Conservation (phyloP, 2,329 filamentous ascomycete genomes). For the Aspergillus hortae region DNA sequence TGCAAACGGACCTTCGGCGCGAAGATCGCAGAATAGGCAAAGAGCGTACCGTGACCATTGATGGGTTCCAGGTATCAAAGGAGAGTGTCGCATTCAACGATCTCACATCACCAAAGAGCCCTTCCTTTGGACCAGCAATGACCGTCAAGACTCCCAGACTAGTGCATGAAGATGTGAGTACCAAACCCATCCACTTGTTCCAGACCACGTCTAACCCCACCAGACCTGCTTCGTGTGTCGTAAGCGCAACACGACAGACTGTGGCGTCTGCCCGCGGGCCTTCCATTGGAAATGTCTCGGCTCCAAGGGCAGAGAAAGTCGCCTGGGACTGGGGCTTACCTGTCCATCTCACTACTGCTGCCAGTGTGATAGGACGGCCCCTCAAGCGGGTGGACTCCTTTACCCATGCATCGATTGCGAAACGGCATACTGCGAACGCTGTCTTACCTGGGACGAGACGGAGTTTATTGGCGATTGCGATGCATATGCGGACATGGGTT, state of each 20-base stretch:
- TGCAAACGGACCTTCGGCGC: conserved; percentile 32
- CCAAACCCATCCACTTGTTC: too few relatives aligned
- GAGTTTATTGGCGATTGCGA: conserved; percentile 48
- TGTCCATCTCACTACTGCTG: conserved; percentile 56
- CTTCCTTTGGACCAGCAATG: neutral
- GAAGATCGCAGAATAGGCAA: conserved; percentile 53
- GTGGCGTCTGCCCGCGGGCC: conserved; percentile 48
- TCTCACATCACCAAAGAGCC: conserved; percentile 28
- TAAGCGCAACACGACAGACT: neutral
- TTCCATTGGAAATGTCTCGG: conserved; percentile 54
- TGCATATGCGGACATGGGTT: conserved; percentile 52
- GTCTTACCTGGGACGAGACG: conserved; percentile 51
- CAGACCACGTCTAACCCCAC: conserved; percentile 1
- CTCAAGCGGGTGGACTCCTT: conserved; percentile 39
- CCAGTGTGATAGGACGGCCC: conserved; percentile 52
- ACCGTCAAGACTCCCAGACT: conserved; percentile 16
- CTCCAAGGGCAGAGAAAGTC: neutral
- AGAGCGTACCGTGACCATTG: conserved; percentile 55
- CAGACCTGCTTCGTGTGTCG: conserved; percentile 17
- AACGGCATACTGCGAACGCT: conserved; percentile 57
- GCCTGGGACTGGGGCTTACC: conserved; percentile 14
- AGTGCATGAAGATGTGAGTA: conserved; percentile 42
- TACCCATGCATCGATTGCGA: conserved; percentile 56
- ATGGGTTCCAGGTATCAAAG: conserved; percentile 56
- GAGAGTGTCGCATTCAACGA: conserved; percentile 51